phyloP scores from a whole-genome alignment of 176 grass and related monocot species.

The Aegilops umbellulata region DNA sequence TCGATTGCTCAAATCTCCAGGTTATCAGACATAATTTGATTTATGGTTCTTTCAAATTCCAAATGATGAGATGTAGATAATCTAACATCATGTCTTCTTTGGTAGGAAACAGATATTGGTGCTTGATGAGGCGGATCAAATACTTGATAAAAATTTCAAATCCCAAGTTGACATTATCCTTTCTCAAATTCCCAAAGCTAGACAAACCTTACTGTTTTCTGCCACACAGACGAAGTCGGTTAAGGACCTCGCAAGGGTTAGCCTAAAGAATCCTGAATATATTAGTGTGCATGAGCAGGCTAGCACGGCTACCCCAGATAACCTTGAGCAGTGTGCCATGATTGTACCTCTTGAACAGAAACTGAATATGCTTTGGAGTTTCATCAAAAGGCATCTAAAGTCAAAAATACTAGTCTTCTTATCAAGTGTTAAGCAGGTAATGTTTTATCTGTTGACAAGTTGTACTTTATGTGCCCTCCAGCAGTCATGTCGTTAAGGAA shows the following conservation, averaged over 20 bases:
- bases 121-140: constrained; percentile 95
- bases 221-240: constrained; percentile 94
- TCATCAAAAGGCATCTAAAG: constrained; percentile 80
- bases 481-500: neutral
- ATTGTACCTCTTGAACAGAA: constrained; percentile 90
- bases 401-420: constrained; percentile 90
- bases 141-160: constrained; percentile 77
- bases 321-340: constrained; percentile 73
- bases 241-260: constrained; percentile 92
- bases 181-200: constrained; percentile 60
- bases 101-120: constrained; percentile 79
- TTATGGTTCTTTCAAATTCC: neutral
- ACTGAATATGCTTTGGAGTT: constrained; percentile 91
- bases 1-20: constrained; percentile 89
- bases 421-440: constrained; percentile 89
- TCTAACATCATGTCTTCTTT: constrained; percentile 24
- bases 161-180: constrained; percentile 68
- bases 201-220: constrained; percentile 87
- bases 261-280: constrained; percentile 80
- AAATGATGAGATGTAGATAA: neutral
- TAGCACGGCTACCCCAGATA: constrained; percentile 72
- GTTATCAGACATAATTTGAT: constrained; percentile 45
- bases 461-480: neutral
- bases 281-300: constrained; percentile 89
- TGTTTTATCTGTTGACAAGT: constrained; percentile 1